A percentile compares a stretch with the other conserved stretches of the same genome.
Evolutionary conservation across 2,329 filamentous ascomycete species (phyloP).

Genomic region (Ceratocystis destructans): DNA sequence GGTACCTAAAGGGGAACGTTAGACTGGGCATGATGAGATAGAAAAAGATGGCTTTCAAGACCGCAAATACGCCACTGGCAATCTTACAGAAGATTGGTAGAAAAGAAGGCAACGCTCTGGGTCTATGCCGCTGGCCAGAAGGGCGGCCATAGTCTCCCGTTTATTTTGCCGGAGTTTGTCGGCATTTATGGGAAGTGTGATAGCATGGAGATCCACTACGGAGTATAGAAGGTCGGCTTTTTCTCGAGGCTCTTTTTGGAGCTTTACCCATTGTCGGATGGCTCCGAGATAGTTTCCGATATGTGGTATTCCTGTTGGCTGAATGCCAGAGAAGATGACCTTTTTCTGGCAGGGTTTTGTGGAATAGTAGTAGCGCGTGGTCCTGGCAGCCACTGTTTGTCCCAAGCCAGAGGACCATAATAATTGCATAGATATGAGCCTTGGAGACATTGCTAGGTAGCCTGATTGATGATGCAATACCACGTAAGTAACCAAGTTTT

Average conservation of each 20-base stretch:
- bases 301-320: slow-evolving; percentile 88
- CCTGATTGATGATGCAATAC: no score
- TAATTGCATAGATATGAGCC: neutral
- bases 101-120: slow-evolving; percentile 68
- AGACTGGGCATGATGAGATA: neutral
- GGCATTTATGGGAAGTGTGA: slow-evolving; percentile 62
- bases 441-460: neutral
- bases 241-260: slow-evolving; percentile 51
- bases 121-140: slow-evolving; percentile 74
- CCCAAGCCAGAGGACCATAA: neutral
- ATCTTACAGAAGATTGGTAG: slow-evolving; percentile 56
- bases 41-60: neutral
- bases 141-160: slow-evolving; percentile 60
- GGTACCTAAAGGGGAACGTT: slow-evolving; percentile 39
- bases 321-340: slow-evolving; percentile 87
- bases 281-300: slow-evolving; percentile 92
- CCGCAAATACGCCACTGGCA: neutral
- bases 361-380: neutral
- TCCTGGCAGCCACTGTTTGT: neutral
- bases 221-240: slow-evolving; percentile 62
- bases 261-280: slow-evolving; percentile 66
- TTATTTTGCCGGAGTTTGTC: slow-evolving; percentile 48
- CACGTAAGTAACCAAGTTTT: neutral
- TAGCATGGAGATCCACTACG: slow-evolving; percentile 85
- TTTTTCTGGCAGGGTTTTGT: slow-evolving; percentile 21